phyloP scores from a whole-genome alignment of 768 basidiomycete genomes.

The Lanmaoa pseudosensibilis region DNA sequence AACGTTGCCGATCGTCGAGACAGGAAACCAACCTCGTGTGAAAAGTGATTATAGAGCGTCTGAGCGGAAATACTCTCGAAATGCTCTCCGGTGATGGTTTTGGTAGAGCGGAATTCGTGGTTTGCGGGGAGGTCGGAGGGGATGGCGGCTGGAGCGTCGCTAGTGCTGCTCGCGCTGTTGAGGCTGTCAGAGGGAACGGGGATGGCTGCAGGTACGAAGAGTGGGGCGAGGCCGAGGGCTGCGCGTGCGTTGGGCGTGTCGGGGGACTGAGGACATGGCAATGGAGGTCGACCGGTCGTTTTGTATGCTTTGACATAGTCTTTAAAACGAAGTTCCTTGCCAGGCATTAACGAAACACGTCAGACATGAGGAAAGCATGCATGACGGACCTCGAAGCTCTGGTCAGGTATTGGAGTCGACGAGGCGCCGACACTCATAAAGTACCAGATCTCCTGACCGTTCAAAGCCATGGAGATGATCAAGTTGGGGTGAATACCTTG shows the following conservation, averaged over 20 bases:
- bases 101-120: constrained; percentile 32
- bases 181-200: constrained; percentile 7
- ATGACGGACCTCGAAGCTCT: constrained; percentile 30
- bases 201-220: constrained; percentile 47
- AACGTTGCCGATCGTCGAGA: not conserved
- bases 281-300: constrained; percentile 47
- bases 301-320: constrained; percentile 55
- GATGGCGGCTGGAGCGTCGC: constrained; percentile 1
- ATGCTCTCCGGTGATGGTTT: constrained; percentile 20
- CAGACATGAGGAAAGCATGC: not conserved
- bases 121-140: constrained; percentile 4
- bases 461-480: constrained; percentile 11
- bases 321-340: constrained; percentile 53
- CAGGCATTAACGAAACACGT: not conserved
- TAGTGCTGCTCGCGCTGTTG: not conserved
- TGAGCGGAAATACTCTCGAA: constrained; percentile 43
- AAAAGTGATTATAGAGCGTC: constrained; percentile 36
- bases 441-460: constrained; percentile 18
- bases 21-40: constrained; percentile 41
- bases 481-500: too few relatives aligned
- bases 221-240: constrained; percentile 47
- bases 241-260: constrained; percentile 43
- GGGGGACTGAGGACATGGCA: constrained; percentile 49
- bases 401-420: constrained; percentile 10
- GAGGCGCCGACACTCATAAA: constrained; percentile 32